Evolutionary conservation across 805 yeast species (phyloP).

Genomic region (Metschnikowia matae): DNA sequence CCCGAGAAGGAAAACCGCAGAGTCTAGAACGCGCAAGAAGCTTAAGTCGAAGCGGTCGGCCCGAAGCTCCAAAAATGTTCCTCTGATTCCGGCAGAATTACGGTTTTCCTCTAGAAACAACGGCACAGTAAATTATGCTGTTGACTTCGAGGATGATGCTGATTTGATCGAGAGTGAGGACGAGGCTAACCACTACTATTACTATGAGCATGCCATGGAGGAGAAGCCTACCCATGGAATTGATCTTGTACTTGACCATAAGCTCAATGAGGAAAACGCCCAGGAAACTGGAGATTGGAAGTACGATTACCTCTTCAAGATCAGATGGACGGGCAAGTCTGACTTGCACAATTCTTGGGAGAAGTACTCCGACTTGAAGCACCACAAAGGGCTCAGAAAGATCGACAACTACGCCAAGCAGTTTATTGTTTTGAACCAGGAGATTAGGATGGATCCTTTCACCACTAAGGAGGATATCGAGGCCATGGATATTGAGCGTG

Average conservation of each 20-base stretch:
- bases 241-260: constrained; percentile 41
- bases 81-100: constrained; percentile 41
- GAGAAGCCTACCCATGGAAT: constrained; percentile 33
- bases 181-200: constrained; percentile 30
- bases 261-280: constrained; percentile 31
- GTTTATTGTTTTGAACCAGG: constrained; percentile 65
- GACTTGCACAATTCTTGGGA: constrained; percentile 98
- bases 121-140: constrained; percentile 68
- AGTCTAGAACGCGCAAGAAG: constrained; percentile 13
- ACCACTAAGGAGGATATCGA: constrained; percentile 91
- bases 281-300: constrained; percentile 52
- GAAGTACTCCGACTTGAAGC: constrained; percentile 48
- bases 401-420: constrained; percentile 88
- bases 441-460: constrained; percentile 70
- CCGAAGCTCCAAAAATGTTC: constrained; percentile 14
- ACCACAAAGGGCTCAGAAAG: constrained; percentile 71
- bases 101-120: constrained; percentile 75
- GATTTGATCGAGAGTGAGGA: constrained; percentile 44
- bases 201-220: constrained; percentile 29
- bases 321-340: constrained; percentile 85
- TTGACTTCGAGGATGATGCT: constrained; percentile 64
- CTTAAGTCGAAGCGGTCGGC: constrained; percentile 12
- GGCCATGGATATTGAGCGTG: constrained; percentile 87
- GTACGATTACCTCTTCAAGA: constrained; percentile 50
- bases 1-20: constrained; percentile 16